A percentile compares a stretch with the other conserved stretches of the same genome.
Evolutionary conservation across 306 rosid genomes (phyloP).

Genomic region (Cyclanthera cordifolia): DNA sequence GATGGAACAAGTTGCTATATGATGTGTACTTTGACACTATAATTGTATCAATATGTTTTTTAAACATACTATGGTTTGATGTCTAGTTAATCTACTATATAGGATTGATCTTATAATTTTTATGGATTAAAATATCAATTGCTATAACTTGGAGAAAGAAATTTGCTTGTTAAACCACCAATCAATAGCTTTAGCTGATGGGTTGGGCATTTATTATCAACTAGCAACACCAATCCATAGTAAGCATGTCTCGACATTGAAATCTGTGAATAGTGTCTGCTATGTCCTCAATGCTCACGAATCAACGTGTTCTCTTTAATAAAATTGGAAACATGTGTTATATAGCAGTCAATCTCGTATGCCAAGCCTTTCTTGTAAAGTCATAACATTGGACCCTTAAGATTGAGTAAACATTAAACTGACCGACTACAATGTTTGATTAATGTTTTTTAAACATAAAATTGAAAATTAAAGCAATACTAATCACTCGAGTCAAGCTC

Average conservation of each 20-base stretch:
- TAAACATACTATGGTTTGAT: not conserved
- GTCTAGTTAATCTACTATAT: not conserved
- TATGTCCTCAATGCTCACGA: not conserved
- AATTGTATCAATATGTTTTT: not conserved
- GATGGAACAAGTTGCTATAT: not conserved
- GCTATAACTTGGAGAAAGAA: too few species aligned
- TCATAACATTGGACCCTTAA: not conserved
- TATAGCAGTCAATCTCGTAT: not conserved
- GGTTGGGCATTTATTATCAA: too few species aligned
- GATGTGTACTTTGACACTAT: not conserved
- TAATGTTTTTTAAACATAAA: not conserved
- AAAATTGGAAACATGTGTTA: not conserved
- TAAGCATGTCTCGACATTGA: too few species aligned
- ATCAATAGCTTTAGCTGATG: too few species aligned
- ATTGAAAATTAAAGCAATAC: conserved; percentile 2
- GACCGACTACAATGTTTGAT: not conserved
- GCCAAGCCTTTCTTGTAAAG: not conserved
- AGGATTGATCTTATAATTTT: not conserved
- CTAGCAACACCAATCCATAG: too few species aligned
- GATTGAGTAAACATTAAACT: not conserved
- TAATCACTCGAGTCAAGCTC: not conserved
- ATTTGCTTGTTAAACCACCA: too few species aligned
- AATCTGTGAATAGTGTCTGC: too few species aligned
- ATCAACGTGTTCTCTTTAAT: not conserved
- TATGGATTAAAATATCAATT: too few species aligned